These are phyloP conservation scores for Phytomonas francai DNA, from an alignment of 208 protist genomes.

Conservation along the genomic window DNA sequence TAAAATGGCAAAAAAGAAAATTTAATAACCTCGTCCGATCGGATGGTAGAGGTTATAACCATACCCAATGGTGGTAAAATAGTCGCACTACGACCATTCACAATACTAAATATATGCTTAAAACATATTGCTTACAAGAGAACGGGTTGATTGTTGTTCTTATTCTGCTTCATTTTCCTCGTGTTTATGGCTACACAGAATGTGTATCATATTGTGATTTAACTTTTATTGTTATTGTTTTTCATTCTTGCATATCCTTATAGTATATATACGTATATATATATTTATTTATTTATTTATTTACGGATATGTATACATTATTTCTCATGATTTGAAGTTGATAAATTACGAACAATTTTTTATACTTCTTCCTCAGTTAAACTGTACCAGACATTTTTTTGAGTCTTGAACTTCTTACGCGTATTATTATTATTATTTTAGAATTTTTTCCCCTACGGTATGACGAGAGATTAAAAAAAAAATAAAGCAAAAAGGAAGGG, in stretches of 20 bases:
- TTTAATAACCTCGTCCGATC: not conserved
- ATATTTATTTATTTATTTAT: not conserved
- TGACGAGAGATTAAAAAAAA: not conserved
- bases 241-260: not conserved
- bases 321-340: not conserved
- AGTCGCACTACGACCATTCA: not conserved
- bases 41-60: not conserved
- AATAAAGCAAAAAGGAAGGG: not conserved
- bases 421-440: not conserved
- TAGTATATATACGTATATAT: not conserved
- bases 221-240: constrained; percentile 3
- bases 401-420: not conserved
- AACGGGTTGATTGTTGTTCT: not conserved
- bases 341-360: not conserved
- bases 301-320: not conserved
- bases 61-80: not conserved
- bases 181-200: not conserved
- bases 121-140: not conserved
- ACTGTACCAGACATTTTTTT: not conserved
- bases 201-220: not conserved
- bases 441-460: not conserved
- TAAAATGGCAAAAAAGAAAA: not conserved
- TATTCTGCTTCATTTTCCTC: not conserved
- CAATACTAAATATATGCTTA: not conserved
- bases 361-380: not conserved